Conservation (phyloP, 768 basidiomycete species). For the Dendrothele bispora region DNA sequence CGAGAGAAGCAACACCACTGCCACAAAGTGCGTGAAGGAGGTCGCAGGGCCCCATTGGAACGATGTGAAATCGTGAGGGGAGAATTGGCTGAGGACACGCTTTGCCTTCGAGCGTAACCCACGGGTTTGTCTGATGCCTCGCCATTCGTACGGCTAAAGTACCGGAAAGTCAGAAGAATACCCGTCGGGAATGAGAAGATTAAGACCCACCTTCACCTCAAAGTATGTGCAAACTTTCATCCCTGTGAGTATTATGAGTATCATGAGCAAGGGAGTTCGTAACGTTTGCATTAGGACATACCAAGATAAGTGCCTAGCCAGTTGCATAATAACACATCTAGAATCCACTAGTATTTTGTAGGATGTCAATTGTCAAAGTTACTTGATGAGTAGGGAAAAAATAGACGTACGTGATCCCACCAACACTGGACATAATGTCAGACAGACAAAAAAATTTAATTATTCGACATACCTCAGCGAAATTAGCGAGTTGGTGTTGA, state of each 20-base stretch:
- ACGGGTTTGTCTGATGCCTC: slow-evolving; percentile 75
- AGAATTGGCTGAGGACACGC: slow-evolving; percentile 80
- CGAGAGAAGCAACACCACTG: slow-evolving; percentile 72
- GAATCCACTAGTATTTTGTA: slow-evolving; percentile 64
- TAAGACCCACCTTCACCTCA: slow-evolving; percentile 71
- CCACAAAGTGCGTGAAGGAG: slow-evolving; percentile 71
- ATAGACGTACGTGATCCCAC: slow-evolving; percentile 83
- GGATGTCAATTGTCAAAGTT: slow-evolving; percentile 6
- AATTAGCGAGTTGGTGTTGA: slow-evolving; percentile 86
- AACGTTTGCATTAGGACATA: slow-evolving; percentile 24
- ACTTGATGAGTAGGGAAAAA: slow-evolving; percentile 4
- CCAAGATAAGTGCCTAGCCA: slow-evolving; percentile 87
- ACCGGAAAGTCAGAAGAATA: background rate
- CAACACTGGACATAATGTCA: slow-evolving; percentile 59
- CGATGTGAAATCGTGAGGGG: slow-evolving; percentile 84
- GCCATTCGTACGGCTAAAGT: slow-evolving; percentile 78
- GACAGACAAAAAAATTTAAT: slow-evolving; percentile 7
- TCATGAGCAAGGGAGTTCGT: slow-evolving; percentile 6
- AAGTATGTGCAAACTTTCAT: slow-evolving; percentile 88
- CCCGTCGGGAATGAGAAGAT: slow-evolving; percentile 4
- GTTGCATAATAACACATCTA: slow-evolving; percentile 86
- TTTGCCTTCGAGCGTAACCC: slow-evolving; percentile 78
- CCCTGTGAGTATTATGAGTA: slow-evolving; percentile 39
- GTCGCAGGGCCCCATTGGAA: slow-evolving; percentile 86
- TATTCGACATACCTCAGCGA: slow-evolving; percentile 65